phyloP scores from a whole-genome alignment of 768 basidiomycete species.

The Boletus pseudo-olivaceus region DNA sequence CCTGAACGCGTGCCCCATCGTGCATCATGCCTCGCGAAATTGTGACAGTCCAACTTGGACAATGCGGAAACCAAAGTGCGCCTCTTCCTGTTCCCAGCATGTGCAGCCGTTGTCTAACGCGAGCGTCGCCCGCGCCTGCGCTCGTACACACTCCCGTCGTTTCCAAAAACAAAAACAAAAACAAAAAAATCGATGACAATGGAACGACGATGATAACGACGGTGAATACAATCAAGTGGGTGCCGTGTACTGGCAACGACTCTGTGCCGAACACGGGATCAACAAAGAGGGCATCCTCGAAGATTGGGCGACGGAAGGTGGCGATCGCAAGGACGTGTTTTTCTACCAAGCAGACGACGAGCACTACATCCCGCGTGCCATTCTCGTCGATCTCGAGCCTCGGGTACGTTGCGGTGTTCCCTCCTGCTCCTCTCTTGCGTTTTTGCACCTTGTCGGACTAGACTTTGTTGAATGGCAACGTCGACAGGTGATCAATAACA shows the following conservation, averaged over 20 bases:
- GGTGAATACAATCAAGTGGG: conserved; percentile 60
- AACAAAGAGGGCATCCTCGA: conserved; percentile 93
- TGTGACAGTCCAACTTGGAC: conserved; percentile 81
- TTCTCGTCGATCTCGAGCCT: conserved; percentile 94
- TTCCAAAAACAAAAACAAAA: too few species aligned
- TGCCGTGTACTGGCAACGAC: conserved; percentile 95
- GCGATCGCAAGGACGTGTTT: conserved; percentile 98
- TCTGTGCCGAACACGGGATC: conserved; percentile 98
- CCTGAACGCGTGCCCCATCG: conserved; percentile 16
- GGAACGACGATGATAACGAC: not conserved
- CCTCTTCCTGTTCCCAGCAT: conserved; percentile 3
- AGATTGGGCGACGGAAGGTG: conserved; percentile 94
- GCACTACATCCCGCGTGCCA: conserved; percentile 96
- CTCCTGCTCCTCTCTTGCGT: too few species aligned
- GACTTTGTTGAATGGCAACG: not conserved
- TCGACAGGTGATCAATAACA: conserved; percentile 92
- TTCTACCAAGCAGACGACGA: conserved; percentile 99
- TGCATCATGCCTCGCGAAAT: conserved; percentile 74
- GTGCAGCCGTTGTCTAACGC: conserved; percentile 3
- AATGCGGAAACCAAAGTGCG: conserved; percentile 91
- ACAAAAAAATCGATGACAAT: not conserved
- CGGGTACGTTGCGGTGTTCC: conserved; percentile 52
- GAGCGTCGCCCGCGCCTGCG: not conserved
- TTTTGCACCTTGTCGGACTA: not conserved
- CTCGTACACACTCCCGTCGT: not conserved